A percentile compares a stretch with the other conserved stretches of the same genome.
These are phyloP conservation scores for Neoscytalidium dimidiatum DNA, from an alignment of 2,329 filamentous ascomycete genomes.

Conservation along the genomic window DNA sequence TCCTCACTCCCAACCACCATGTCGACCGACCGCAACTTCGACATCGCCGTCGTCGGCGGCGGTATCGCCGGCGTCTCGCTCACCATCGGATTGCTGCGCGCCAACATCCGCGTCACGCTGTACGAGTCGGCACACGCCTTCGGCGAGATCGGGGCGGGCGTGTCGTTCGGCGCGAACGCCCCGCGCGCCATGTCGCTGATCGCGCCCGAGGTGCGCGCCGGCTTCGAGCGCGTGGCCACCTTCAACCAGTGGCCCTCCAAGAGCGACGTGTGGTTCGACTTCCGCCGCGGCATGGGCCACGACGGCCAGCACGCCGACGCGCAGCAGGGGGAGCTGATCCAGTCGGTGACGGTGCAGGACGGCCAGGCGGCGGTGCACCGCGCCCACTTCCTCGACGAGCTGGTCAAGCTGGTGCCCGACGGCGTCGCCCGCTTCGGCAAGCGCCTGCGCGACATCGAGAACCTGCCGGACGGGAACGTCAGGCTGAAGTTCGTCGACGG, in stretches of 20 bases:
- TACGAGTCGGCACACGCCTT: slow-evolving; percentile 60
- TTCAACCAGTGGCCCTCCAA: slow-evolving; percentile 40
- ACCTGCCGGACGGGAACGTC: slow-evolving; percentile 31
- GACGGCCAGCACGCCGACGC: slow-evolving; percentile 24
- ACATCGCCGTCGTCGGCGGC: slow-evolving; percentile 60
- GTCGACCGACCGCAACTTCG: slow-evolving; percentile 32
- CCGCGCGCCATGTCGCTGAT: slow-evolving; percentile 57
- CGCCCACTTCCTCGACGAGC: slow-evolving; percentile 51
- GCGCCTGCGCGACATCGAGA: slow-evolving; percentile 29
- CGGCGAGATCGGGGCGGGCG: slow-evolving; percentile 60
- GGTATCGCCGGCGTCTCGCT: slow-evolving; percentile 60
- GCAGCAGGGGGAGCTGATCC: slow-evolving; percentile 30
- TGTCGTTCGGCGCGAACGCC: slow-evolving; percentile 59
- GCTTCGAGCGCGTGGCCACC: slow-evolving; percentile 47
- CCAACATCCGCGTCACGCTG: slow-evolving; percentile 50
- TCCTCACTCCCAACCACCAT: neutral
- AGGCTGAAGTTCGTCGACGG: slow-evolving; percentile 48
- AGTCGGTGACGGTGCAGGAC: slow-evolving; percentile 24
- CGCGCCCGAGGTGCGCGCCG: slow-evolving; percentile 46
- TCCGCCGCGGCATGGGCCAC: slow-evolving; percentile 36
- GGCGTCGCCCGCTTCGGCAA: slow-evolving; percentile 45
- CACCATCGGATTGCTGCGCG: slow-evolving; percentile 53
- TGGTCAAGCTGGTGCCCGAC: slow-evolving; percentile 50
- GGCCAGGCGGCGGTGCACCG: slow-evolving; percentile 44
- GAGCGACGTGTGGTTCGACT: slow-evolving; percentile 45